Evolutionary conservation across 495 filamentous ascomycete genomes (phyloP).

Genomic region (Sphaerosporella brunnea): DNA sequence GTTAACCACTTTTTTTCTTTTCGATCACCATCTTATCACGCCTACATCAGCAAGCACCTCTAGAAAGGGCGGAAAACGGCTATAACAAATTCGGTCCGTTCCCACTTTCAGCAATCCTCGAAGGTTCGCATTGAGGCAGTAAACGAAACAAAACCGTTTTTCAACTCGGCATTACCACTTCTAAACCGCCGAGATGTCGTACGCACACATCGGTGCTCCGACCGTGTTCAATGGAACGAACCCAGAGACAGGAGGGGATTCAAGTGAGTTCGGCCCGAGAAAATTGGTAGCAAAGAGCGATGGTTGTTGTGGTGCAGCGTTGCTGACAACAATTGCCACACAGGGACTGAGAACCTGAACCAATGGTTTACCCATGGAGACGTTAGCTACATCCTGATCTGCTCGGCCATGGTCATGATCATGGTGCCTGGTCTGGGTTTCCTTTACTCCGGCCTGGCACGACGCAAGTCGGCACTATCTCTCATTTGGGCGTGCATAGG

Average conservation of each 20-base stretch:
- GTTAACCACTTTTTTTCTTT: background rate
- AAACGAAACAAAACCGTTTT: too few relatives aligned
- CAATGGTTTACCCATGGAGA: slow-evolving; percentile 38
- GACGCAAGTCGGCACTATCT: slow-evolving; percentile 85
- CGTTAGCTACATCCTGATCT: slow-evolving; percentile 75
- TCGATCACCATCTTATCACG: background rate
- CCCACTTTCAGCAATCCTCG: too few relatives aligned
- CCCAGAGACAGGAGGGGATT: slow-evolving; percentile 54
- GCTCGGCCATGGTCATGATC: slow-evolving; percentile 82
- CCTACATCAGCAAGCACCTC: background rate
- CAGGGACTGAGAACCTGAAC: slow-evolving; percentile 20
- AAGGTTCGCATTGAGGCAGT: too few relatives aligned
- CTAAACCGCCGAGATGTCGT: slow-evolving; percentile 38
- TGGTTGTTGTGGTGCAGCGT: background rate
- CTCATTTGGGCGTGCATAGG: slow-evolving; percentile 90
- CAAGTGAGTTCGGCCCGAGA: slow-evolving; percentile 41
- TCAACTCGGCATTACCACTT: background rate
- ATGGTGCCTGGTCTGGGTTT: slow-evolving; percentile 94
- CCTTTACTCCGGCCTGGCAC: slow-evolving; percentile 96
- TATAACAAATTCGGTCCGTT: too few relatives aligned
- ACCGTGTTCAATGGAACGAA: slow-evolving; percentile 59
- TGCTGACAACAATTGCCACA: slow-evolving; percentile 5
- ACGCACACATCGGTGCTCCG: slow-evolving; percentile 68
- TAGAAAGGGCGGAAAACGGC: background rate
- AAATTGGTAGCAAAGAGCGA: too few relatives aligned